Conservation (phyloP, 108 stramenopile species). For the Skeletonema grethae region DNA sequence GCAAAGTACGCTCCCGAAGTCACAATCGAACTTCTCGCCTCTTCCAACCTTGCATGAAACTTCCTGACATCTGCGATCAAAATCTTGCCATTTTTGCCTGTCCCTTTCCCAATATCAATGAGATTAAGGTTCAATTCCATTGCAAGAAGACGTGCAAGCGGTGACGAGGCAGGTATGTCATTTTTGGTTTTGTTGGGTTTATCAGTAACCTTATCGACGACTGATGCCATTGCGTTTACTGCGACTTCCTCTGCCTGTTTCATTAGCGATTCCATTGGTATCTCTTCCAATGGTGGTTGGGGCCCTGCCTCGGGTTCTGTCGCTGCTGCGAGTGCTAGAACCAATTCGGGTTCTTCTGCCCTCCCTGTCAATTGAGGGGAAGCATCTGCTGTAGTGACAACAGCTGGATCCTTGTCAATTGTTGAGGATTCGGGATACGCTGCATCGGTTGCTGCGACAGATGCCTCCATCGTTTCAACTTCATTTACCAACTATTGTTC, state of each 20-base stretch:
- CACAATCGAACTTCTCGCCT: slow-evolving; percentile 7
- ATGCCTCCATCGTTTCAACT: background rate
- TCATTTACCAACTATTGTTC: slow-evolving; percentile 13
- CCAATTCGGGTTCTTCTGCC: background rate
- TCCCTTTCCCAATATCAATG: slow-evolving; percentile 17
- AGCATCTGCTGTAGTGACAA: background rate
- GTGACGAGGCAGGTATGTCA: slow-evolving; percentile 11
- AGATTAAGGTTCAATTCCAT: slow-evolving; percentile 22
- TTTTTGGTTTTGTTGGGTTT: slow-evolving; percentile 4
- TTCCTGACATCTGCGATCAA: slow-evolving; percentile 22
- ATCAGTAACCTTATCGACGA: background rate
- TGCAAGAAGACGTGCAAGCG: slow-evolving; percentile 29
- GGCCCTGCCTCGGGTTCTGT: too few species aligned
- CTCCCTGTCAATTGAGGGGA: too few species aligned
- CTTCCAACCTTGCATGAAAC: slow-evolving; percentile 21
- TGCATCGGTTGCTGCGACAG: background rate
- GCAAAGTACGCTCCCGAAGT: slow-evolving; percentile 20
- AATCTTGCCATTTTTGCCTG: slow-evolving; percentile 38
- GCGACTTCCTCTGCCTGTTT: too few species aligned
- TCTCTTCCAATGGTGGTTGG: too few species aligned
- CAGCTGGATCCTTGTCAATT: slow-evolving; percentile 1
- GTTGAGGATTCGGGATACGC: background rate
- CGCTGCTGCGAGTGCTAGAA: background rate
- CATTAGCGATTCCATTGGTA: too few species aligned
- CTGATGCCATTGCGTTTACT: too few species aligned